Conservation (phyloP, 768 basidiomycete genomes). For the Kwoniella pini region DNA sequence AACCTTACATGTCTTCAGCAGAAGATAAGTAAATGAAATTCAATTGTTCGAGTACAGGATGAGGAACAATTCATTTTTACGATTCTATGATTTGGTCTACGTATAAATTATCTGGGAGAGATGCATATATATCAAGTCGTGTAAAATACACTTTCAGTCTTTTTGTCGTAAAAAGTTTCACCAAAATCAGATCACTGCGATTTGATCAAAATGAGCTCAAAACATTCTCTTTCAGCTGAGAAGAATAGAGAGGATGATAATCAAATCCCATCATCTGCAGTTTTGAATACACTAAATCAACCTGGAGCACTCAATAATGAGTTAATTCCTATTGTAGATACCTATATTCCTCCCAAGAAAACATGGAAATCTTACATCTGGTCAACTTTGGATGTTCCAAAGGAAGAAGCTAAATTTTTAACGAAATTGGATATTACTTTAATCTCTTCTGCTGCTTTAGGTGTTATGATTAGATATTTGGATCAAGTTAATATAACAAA, state of each 20-base stretch:
- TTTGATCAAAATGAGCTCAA: background rate
- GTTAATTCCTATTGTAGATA: slow-evolving; percentile 1
- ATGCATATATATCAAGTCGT: no score
- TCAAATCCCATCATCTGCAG: background rate
- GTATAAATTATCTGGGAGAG: no score
- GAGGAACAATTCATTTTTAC: no score
- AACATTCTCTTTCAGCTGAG: background rate
- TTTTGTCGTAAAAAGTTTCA: no score
- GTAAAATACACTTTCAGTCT: no score
- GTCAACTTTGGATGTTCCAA: slow-evolving; percentile 31
- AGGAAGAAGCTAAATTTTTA: slow-evolving; percentile 32
- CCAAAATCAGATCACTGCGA: no score
- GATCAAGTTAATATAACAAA: slow-evolving; percentile 46
- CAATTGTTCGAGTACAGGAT: no score
- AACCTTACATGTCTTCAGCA: no score
- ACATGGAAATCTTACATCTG: slow-evolving; percentile 39
- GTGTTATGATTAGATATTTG: slow-evolving; percentile 42
- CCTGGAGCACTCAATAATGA: background rate
- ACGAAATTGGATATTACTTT: slow-evolving; percentile 40
- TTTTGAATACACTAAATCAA: background rate
- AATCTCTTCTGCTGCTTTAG: slow-evolving; percentile 34
- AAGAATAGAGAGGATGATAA: background rate
- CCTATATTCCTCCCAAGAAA: slow-evolving; percentile 10
- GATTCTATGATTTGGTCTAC: no score
- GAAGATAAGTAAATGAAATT: no score